These are phyloP conservation scores for Tolypocladium tundrense DNA, from an alignment of 2,329 filamentous ascomycete genomes.

Conservation along the genomic window DNA sequence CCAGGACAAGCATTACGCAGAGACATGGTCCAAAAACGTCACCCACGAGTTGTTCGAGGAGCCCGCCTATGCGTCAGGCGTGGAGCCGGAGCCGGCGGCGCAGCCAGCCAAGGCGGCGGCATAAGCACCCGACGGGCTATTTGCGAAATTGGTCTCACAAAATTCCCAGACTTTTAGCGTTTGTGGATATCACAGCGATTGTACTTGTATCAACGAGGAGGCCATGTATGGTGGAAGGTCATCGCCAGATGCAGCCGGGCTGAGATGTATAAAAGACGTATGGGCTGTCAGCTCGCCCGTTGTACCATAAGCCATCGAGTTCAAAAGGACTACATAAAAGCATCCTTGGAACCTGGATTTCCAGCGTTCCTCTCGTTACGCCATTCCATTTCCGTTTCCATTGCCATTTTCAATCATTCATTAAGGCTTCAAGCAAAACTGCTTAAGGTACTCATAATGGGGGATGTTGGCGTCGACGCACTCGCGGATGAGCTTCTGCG, in stretches of 20 bases:
- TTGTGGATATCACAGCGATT: neutral
- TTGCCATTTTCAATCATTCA: neutral
- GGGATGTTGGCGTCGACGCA: slow-evolving; percentile 62
- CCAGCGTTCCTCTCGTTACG: neutral
- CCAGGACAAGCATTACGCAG: slow-evolving; percentile 34
- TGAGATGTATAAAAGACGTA: neutral
- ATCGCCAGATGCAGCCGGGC: neutral
- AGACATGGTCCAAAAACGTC: slow-evolving; percentile 42
- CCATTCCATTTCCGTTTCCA: neutral
- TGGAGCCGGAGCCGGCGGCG: slow-evolving; percentile 2
- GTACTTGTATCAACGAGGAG: neutral
- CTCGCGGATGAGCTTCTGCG: slow-evolving; percentile 56
- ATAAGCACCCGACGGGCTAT: neutral
- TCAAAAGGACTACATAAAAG: neutral
- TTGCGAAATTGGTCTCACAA: neutral
- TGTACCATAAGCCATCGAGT: neutral
- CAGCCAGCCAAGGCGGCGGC: neutral
- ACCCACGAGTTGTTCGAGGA: slow-evolving; percentile 32
- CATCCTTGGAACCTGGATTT: neutral
- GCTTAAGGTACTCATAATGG: slow-evolving; percentile 74
- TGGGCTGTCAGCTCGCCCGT: slow-evolving; percentile 1
- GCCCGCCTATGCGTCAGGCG: slow-evolving; percentile 4
- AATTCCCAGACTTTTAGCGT: neutral
- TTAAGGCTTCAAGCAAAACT: slow-evolving; percentile 56
- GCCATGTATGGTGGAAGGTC: neutral